Evolutionary conservation across 805 yeast species (phyloP).

Genomic region (Kodamaea lidongshanica): DNA sequence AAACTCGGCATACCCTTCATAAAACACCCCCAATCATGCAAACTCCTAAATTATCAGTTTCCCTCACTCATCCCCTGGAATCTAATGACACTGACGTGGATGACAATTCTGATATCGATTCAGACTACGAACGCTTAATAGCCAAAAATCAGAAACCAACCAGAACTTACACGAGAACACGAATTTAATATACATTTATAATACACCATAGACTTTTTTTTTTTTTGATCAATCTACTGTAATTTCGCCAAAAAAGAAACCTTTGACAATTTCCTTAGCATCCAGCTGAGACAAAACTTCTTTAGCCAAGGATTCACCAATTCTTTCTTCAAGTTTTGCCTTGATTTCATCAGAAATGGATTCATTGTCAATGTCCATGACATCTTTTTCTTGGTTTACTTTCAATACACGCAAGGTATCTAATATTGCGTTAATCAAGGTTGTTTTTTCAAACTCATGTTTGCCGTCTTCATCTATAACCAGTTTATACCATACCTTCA

Average conservation of each 20-base stretch:
- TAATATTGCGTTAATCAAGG: conserved; percentile 43
- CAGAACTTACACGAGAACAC: conserved; percentile 5
- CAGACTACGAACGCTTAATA: conserved; percentile 9
- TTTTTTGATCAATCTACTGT: too few species aligned
- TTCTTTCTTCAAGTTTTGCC: conserved; percentile 45
- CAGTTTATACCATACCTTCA: conserved; percentile 69
- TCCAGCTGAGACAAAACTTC: conserved; percentile 42
- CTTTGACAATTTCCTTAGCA: conserved; percentile 49
- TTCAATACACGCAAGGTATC: conserved; percentile 50
- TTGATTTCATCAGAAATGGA: conserved; percentile 27
- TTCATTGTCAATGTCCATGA: conserved; percentile 24
- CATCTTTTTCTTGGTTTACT: conserved; percentile 18
- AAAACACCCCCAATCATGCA: too few species aligned
- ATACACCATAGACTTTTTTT: conserved; percentile 4
- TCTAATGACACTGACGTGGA: conserved; percentile 5
- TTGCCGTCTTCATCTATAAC: conserved; percentile 43
- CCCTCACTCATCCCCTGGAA: too few species aligned
- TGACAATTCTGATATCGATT: conserved; percentile 4
- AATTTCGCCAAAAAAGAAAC: conserved; percentile 68
- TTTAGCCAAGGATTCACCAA: conserved; percentile 56
- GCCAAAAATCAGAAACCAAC: conserved; percentile 7
- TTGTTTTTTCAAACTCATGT: conserved; percentile 39
- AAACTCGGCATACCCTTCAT: too few species aligned
- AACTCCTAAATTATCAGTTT: too few species aligned
- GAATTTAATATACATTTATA: conserved; percentile 3